A percentile compares a stretch with the other conserved stretches of the same genome.
Evolutionary conservation across 2,329 filamentous ascomycete genomes (phyloP).

Genomic region (Colletotrichum sansevieriae): DNA sequence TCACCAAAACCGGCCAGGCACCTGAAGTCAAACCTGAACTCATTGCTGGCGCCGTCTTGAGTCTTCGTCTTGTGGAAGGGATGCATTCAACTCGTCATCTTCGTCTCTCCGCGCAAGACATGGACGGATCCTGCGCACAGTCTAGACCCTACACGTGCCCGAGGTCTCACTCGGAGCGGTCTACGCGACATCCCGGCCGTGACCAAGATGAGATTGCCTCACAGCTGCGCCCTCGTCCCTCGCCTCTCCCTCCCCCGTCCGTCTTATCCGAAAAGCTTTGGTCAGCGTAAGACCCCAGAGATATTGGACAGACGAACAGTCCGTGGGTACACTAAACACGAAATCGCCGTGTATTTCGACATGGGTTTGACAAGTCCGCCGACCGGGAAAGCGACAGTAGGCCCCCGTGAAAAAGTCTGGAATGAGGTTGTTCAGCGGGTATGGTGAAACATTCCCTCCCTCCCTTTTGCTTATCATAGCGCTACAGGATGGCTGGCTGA

Average conservation of each 20-base stretch:
- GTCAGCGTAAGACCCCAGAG: slow-evolving; percentile 2
- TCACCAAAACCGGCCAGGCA: neutral
- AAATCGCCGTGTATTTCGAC: neutral
- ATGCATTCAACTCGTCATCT: slow-evolving; percentile 17
- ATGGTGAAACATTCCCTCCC: neutral
- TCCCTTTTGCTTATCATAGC: neutral
- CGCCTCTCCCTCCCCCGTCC: neutral
- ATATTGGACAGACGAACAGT: no score
- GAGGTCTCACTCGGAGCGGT: slow-evolving; percentile 23
- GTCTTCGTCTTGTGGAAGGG: slow-evolving; percentile 24
- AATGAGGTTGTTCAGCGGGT: slow-evolving; percentile 3
- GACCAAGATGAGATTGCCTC: neutral
- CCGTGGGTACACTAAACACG: neutral
- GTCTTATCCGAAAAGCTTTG: neutral
- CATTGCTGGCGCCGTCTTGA: neutral
- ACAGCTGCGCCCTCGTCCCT: neutral
- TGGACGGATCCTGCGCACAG: neutral
- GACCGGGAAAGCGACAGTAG: neutral
- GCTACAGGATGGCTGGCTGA: neutral
- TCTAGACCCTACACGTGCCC: slow-evolving; percentile 25
- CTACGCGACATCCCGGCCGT: slow-evolving; percentile 5
- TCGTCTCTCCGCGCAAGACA: slow-evolving; percentile 30
- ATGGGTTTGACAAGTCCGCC: neutral
- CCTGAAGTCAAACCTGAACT: neutral
- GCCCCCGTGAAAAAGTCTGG: neutral